Base-by-base conservation (phyloP, 805 yeast genomes). In the Saccharomycopsis babjevae region DNA sequence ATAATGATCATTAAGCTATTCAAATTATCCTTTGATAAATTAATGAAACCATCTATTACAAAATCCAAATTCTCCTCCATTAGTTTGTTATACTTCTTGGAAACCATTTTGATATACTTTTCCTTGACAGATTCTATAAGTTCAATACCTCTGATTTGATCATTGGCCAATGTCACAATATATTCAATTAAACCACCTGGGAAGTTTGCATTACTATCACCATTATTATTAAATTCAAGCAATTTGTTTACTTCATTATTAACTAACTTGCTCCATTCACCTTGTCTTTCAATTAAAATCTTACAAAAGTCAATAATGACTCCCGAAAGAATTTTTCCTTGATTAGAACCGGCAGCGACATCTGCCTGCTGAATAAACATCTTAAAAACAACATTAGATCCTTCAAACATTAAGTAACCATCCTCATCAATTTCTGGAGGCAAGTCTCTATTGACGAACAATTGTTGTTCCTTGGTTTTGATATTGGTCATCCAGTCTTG, bases 351-450 rank as follows among this genome's bases (percentile, higher is more conserved):
- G 0, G 91, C 88, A 0, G 96, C 94, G 6, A 88, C 92, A 64
- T 88, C 96, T 16, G 89, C 85, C 71, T 91, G 96, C 69, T 90
- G 96, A n/a, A 86, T 84, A 61, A 90, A 82, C 85, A 90, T 86
- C 64, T 88, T 83, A 70, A 88, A 84, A 34, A 91, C 85, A 4
- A 87, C 85, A 63, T 84, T 86, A 59, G 90, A 87, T 60, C 90
- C 94, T 60, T 89, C 89, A 60, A 90, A 74, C 30, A 85, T 89
- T 57, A 77, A 77, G 16, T 81, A 75, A 15, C 83, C 81, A 61
- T 89, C 89, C 5, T 83, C 78, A 69, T 86, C 90, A 4, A 74
- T 69, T 60, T 84, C 89, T 7, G 97, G 97, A 7, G 96, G 91
- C 7, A 79, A 77, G 16, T 77, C 75, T 70, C 97, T 83, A 52